Conservation (phyloP, 257 asterid genomes). For the Perilla frutescens region DNA sequence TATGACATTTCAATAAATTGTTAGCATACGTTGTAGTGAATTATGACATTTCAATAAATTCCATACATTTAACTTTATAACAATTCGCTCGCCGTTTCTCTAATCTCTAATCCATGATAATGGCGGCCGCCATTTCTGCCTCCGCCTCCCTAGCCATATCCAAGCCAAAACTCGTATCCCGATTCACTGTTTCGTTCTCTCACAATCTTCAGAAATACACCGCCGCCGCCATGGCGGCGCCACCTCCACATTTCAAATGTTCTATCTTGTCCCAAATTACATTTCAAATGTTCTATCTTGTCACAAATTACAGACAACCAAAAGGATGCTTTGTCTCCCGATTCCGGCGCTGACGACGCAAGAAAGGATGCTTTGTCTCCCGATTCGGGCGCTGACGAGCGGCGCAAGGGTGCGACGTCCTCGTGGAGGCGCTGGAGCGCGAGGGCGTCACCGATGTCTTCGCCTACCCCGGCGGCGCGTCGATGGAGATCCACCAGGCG, state of each 20-base stretch:
- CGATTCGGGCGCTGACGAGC: conserved; percentile 69
- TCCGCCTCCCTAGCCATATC: conserved; percentile 38
- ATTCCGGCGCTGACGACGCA: too few species aligned
- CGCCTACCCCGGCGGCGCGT: conserved; percentile 88
- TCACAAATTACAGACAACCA: too few species aligned
- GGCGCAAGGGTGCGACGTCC: conserved; percentile 76
- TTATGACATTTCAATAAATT: too few species aligned
- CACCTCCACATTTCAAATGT: conserved; percentile 43
- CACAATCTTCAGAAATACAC: conserved; percentile 32
- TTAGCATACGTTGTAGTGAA: too few species aligned
- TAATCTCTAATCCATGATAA: conserved; percentile 28
- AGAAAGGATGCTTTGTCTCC: too few species aligned
- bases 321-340: conserved; percentile 31
- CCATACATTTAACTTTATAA: too few species aligned
- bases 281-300: too few species aligned
- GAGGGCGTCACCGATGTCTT: conserved; percentile 91
- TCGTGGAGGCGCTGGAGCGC: conserved; percentile 85
- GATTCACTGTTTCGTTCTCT: conserved; percentile 34
- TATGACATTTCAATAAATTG: too few species aligned
- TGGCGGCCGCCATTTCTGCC: conserved; percentile 49
- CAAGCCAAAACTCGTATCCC: conserved; percentile 32
- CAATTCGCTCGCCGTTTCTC: not conserved
- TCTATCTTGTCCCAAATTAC: conserved; percentile 39
- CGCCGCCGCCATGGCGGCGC: conserved; percentile 35
- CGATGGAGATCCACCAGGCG: conserved; percentile 87